Conservation (phyloP, 495 filamentous ascomycete species). For the Penicillium soppii region DNA sequence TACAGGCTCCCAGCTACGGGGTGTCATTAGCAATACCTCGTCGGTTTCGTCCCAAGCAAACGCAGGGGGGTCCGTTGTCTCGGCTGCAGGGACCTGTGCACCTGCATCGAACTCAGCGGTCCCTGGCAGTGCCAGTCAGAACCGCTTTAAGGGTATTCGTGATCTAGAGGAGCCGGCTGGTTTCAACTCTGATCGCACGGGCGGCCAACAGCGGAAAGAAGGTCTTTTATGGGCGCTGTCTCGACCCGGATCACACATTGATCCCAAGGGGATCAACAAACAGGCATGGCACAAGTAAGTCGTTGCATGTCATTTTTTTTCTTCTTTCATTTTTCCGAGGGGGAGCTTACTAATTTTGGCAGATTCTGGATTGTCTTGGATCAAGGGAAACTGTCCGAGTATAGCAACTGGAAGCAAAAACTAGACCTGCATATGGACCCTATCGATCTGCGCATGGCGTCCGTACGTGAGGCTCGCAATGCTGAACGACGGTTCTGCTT, state of each 20-base stretch:
- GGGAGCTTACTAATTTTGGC: slow-evolving; percentile 9
- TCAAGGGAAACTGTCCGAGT: slow-evolving; percentile 93
- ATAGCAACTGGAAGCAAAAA: slow-evolving; percentile 98
- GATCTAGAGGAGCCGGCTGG: slow-evolving; percentile 83
- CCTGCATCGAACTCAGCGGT: slow-evolving; percentile 35
- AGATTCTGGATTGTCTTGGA: slow-evolving; percentile 99
- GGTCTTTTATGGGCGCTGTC: slow-evolving; percentile 93
- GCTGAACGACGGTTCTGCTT: slow-evolving; percentile 96
- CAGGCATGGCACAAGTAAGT: slow-evolving; percentile 98
- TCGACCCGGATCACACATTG: slow-evolving; percentile 88
- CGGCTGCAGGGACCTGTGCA: slow-evolving; percentile 27
- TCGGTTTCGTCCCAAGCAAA: slow-evolving; percentile 48
- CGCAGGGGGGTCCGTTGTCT: slow-evolving; percentile 29
- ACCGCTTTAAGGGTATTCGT: slow-evolving; percentile 81
- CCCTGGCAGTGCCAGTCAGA: slow-evolving; percentile 48
- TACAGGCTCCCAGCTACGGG: slow-evolving; percentile 63
- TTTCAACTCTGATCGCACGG: slow-evolving; percentile 38
- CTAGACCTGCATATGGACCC: slow-evolving; percentile 97
- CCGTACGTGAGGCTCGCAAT: slow-evolving; percentile 91
- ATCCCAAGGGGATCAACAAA: slow-evolving; percentile 92
- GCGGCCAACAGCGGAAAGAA: slow-evolving; percentile 72
- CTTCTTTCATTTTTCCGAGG: too few species aligned
- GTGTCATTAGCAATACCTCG: slow-evolving; percentile 46
- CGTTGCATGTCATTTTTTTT: slow-evolving; percentile 15
- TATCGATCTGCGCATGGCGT: slow-evolving; percentile 95